Evolutionary conservation across 2,329 filamentous ascomycete genomes (phyloP), one percentile per base, ranked within the genome.

Genomic region (Fusarium chaquense): DNA sequence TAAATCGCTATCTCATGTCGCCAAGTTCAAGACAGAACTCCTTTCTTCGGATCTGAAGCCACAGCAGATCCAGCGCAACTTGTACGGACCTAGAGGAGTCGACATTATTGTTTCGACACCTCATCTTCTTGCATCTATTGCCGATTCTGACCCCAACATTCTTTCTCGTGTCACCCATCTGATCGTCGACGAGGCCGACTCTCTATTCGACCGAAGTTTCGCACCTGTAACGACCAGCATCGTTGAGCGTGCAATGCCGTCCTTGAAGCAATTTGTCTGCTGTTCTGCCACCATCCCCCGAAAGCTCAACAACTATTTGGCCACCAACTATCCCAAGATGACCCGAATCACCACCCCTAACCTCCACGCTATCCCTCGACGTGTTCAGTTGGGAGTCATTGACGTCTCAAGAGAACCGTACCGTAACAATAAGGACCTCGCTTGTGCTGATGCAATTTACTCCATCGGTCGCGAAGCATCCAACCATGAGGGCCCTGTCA

Each of bases 221-320:
- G 87, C 92, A 6, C 90, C 93, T 2, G 90, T 91, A 26, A 98
- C 96, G 0, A 91, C 89, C 13, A 87, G 88, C 58, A 93, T 99
- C 71, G 87, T 99, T 69, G 93, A 97, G 75, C 91, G 92, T 62
- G 88, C 91, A 2, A 86, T 89, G 9, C 93, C 95, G 0, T 96
- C 93, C 1, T 82, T 98, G 47, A 89, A 93, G 76, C 93, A 97
- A 77, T 85, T 99, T 26, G 86, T 99, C 47, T 88, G 98, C 69
- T 99, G 96, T 83, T 98, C 95, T 5, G 96, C 96, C 53, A 99
- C 96, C 7, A 98, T 99, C 66, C 96, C 97, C 3, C 89, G 91
- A 69, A 93, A 92, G 72, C 87, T 99, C 20, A 96, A 99, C 82
- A 90, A 88, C 70, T 93, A 92, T 78, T 86, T 99, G n/a, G 88